Base-by-base conservation (phyloP, 257 asterid species). In the Plantago ovata region DNA sequence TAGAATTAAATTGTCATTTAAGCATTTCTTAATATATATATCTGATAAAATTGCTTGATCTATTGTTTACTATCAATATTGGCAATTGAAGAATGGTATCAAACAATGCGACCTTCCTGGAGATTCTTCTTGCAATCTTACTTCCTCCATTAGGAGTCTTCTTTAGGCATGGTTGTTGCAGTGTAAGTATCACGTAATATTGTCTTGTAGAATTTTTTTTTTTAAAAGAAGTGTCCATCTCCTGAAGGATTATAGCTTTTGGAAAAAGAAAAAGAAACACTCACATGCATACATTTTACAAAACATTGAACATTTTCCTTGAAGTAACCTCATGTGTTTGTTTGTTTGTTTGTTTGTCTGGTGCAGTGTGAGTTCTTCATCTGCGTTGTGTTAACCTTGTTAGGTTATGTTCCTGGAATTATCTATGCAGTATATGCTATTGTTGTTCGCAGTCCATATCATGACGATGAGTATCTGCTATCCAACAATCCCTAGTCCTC, bases 381-480 rank as follows among this genome's bases (percentile, higher is more conserved):
- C 40, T 75, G 86, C 40, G 72, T 83, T 75, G 47, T 77, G 40
- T 72, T 81, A 51, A 81, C 89, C 14, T 71, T 84, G 3, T 56
- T 84, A 40, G 94, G 87, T 11, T 81, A 84, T 21, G 28, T 84
- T 41, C 90, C 87, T 33, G 90, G 90, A 40, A 79, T 84, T 14
- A 52, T 84, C 18, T 84, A 84, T 54, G 89, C 85, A 0, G 61
- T 77, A 4, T 85, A 82, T 38, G 82, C 82, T 13, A 82, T 82
- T 18, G 84, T 77, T 16, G 85, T 77, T 32, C 77, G 77, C 6
- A 75, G 62, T 24, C 56, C 61, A 11, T 52, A 60, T 15, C 65
- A 67, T 19, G 78, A 75, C 19, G 73, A 73, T 18, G n/a, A n/a
- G n/a, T 60, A 61, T 23, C 60, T 71, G 76, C 79, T 70, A 36